phyloP scores from a whole-genome alignment of 352 stramenopile species.

The Pythium coloratum region DNA sequence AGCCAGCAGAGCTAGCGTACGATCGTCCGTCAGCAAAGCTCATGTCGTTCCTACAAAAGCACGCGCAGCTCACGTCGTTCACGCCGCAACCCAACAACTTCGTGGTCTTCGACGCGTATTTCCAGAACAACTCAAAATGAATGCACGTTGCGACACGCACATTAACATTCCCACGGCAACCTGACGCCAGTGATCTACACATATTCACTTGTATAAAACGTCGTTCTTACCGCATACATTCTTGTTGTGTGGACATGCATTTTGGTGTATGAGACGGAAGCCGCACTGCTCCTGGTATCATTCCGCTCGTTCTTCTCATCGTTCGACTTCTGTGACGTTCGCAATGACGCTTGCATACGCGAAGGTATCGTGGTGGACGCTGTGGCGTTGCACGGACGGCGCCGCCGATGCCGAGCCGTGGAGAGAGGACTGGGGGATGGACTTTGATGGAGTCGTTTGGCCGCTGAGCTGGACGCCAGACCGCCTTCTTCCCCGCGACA shows the following conservation, averaged over 20 bases:
- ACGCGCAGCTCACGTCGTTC: conserved; percentile 47
- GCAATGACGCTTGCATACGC: not conserved
- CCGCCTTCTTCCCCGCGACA: conserved; percentile 25
- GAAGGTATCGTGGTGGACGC: not conserved
- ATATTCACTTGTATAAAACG: too few species aligned
- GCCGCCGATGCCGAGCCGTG: not conserved
- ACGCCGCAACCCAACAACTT: conserved; percentile 84
- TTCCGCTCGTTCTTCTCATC: not conserved
- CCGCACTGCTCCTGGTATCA: too few species aligned
- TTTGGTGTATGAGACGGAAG: too few species aligned
- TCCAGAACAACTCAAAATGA: conserved; percentile 17
- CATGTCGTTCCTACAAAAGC: conserved; percentile 75
- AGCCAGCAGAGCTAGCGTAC: conserved; percentile 51
- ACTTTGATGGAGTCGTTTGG: conserved; percentile 22
- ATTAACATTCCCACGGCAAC: too few species aligned
- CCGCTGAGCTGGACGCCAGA: conserved; percentile 27
- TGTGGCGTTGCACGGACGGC: conserved; percentile 13
- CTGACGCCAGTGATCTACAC: too few species aligned
- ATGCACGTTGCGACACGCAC: too few species aligned
- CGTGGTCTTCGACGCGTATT: conserved; percentile 80
- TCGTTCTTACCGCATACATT: too few species aligned
- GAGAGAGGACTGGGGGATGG: conserved; percentile 10
- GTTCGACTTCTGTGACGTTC: not conserved
- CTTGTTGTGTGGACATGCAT: too few species aligned
- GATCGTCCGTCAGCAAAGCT: conserved; percentile 82